These are phyloP conservation scores for Teratosphaeria zuluensis DNA, from an alignment of 2,329 filamentous ascomycete genomes.

Conservation along the genomic window DNA sequence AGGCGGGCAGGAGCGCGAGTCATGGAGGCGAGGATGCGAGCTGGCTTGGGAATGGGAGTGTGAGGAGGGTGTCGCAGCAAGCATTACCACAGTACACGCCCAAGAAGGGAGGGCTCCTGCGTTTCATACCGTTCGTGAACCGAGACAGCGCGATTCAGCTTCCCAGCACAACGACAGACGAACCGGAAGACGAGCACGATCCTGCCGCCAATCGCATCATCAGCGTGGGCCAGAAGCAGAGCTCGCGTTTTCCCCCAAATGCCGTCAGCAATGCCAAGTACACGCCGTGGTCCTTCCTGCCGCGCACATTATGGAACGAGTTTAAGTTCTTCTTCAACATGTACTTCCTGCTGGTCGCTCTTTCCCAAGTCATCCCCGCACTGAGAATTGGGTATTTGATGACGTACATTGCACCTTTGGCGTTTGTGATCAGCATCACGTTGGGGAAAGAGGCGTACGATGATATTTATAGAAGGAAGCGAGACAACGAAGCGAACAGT, in stretches of 20 bases:
- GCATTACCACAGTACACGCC: constrained; percentile 29
- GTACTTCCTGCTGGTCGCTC: constrained; percentile 90
- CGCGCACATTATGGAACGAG: constrained; percentile 91
- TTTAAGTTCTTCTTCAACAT: constrained; percentile 99
- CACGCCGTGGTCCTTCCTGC: constrained; percentile 86
- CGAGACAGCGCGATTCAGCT: constrained; percentile 17
- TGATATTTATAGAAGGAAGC: constrained; percentile 73
- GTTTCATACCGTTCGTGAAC: constrained; percentile 18
- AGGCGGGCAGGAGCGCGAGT: constrained; percentile 19
- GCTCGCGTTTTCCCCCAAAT: constrained; percentile 75
- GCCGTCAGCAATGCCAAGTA: constrained; percentile 96
- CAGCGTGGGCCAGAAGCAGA: constrained; percentile 63
- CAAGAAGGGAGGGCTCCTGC: constrained; percentile 15
- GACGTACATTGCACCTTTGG: constrained; percentile 86
- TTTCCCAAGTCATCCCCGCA: constrained; percentile 85
- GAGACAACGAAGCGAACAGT: constrained; percentile 90
- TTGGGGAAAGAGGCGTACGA: constrained; percentile 93
- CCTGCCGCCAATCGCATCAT: constrained; percentile 65
- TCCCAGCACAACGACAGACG: constrained; percentile 17
- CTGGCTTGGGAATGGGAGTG: not conserved
- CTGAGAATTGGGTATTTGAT: constrained; percentile 88
- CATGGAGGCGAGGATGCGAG: not conserved
- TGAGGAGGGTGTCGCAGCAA: not conserved
- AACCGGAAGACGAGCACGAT: constrained; percentile 38
- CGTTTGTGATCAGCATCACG: constrained; percentile 84